These are phyloP conservation scores for Penicillium bovifimosum DNA, from an alignment of 495 filamentous ascomycete species.

Conservation along the genomic window DNA sequence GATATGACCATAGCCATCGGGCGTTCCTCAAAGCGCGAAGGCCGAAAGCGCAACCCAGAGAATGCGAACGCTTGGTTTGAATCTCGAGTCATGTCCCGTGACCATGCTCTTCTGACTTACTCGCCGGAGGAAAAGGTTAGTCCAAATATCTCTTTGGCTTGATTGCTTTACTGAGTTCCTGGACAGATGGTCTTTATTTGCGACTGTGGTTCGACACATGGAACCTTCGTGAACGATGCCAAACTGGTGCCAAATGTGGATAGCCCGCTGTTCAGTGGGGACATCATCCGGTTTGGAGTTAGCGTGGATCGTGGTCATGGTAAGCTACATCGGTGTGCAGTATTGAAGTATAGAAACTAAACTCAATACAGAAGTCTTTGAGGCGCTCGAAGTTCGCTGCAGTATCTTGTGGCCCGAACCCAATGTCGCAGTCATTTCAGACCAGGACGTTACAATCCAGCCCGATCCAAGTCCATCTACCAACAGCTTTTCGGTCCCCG, in stretches of 20 bases:
- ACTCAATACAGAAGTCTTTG: constrained; percentile 33
- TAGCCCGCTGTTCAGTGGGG: constrained; percentile 35
- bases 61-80: constrained; percentile 69
- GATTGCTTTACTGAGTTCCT: constrained; percentile 14
- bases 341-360: background rate
- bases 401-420: constrained; percentile 28
- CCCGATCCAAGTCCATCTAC: constrained; percentile 14
- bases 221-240: constrained; percentile 47
- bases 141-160: background rate
- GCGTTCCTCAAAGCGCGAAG: constrained; percentile 53
- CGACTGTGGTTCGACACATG: constrained; percentile 54
- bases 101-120: constrained; percentile 60
- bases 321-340: constrained; percentile 13
- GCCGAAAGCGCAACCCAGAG: constrained; percentile 45
- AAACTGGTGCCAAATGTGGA: constrained; percentile 34
- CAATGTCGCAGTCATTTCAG: background rate
- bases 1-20: constrained; percentile 41
- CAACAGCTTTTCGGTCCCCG: constrained; percentile 44
- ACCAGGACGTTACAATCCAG: background rate
- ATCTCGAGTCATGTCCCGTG: constrained; percentile 74
- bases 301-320: constrained; percentile 48
- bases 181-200: constrained; percentile 37
- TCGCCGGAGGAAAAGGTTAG: constrained; percentile 41
- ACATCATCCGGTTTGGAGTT: constrained; percentile 50
- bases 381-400: constrained; percentile 34